phyloP scores from a whole-genome alignment of 495 filamentous ascomycete genomes.

The Coniosporium apollinis region DNA sequence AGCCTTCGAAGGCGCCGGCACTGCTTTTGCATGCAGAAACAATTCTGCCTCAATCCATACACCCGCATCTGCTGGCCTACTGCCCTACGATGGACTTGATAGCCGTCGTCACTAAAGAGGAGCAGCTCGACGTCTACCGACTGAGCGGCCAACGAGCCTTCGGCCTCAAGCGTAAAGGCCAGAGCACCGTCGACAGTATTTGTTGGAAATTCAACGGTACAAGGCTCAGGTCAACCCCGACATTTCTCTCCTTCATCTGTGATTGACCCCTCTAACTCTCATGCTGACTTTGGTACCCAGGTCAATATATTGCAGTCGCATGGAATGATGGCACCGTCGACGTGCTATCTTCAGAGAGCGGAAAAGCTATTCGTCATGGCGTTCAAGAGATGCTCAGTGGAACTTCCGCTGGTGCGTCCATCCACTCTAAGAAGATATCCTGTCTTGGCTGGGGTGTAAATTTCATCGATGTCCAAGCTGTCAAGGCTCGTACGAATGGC shows the following conservation, averaged over 20 bases:
- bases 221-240: constrained; percentile 15
- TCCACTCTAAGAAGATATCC: constrained; percentile 29
- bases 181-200: constrained; percentile 34
- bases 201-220: constrained; percentile 71
- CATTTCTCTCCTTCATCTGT: neutral
- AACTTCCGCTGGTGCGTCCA: neutral
- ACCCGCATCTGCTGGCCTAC: constrained; percentile 43
- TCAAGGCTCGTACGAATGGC: constrained; percentile 26
- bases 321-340: constrained; percentile 58
- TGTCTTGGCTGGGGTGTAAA: constrained; percentile 63
- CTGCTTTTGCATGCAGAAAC: constrained; percentile 40
- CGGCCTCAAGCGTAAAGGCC: constrained; percentile 34
- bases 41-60: constrained; percentile 35
- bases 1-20: constrained; percentile 2
- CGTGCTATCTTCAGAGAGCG: constrained; percentile 56
- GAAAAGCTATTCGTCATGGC: constrained; percentile 53
- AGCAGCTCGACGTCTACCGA: constrained; percentile 45
- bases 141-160: constrained; percentile 55
- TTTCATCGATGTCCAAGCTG: constrained; percentile 37
- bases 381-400: neutral
- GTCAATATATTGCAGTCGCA: constrained; percentile 58
- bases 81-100: constrained; percentile 74
- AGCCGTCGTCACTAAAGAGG: constrained; percentile 48
- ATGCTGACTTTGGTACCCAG: constrained; percentile 23
- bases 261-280: constrained; percentile 1